Evolutionary conservation across 768 basidiomycete genomes (phyloP).

Genomic region (Boletus coccyginus): DNA sequence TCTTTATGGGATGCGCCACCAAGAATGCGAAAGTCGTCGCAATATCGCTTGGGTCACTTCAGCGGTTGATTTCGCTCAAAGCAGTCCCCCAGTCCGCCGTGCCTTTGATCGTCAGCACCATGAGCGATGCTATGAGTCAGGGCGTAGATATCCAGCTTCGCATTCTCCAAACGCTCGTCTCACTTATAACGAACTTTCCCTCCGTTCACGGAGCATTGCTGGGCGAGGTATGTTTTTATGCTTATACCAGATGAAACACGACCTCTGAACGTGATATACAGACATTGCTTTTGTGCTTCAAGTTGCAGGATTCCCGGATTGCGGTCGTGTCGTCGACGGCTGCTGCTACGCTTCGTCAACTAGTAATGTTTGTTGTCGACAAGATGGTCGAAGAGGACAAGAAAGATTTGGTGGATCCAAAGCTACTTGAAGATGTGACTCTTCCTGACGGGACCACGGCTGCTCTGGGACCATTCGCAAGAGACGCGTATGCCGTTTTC

Average conservation of each 20-base stretch:
- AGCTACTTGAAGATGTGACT: conserved; percentile 36
- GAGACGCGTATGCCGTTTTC: conserved; percentile 85
- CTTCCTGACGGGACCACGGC: conserved; percentile 71
- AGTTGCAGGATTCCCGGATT: conserved; percentile 90
- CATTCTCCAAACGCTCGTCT: conserved; percentile 88
- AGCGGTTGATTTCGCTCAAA: conserved; percentile 83
- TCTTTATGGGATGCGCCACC: conserved; percentile 92
- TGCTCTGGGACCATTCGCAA: conserved; percentile 66
- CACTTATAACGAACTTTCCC: conserved; percentile 85
- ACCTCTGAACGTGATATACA: conserved; percentile 28
- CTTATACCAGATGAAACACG: background rate
- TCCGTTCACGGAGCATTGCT: conserved; percentile 76
- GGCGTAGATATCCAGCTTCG: conserved; percentile 97
- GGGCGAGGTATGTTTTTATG: conserved; percentile 61
- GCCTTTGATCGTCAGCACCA: conserved; percentile 74
- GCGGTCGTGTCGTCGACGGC: conserved; percentile 97
- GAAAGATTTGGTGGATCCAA: conserved; percentile 27
- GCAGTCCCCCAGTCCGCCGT: conserved; percentile 82
- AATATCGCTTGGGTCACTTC: conserved; percentile 86
- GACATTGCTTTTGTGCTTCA: conserved; percentile 94
- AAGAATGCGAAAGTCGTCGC: conserved; percentile 93
- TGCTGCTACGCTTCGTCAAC: conserved; percentile 90
- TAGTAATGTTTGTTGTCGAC: conserved; percentile 98
- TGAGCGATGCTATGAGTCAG: conserved; percentile 86
- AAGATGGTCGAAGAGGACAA: conserved; percentile 83